These are phyloP conservation scores for Aspergillus sp. DNA, from an alignment of 2,329 filamentous ascomycete genomes.

Conservation along the genomic window DNA sequence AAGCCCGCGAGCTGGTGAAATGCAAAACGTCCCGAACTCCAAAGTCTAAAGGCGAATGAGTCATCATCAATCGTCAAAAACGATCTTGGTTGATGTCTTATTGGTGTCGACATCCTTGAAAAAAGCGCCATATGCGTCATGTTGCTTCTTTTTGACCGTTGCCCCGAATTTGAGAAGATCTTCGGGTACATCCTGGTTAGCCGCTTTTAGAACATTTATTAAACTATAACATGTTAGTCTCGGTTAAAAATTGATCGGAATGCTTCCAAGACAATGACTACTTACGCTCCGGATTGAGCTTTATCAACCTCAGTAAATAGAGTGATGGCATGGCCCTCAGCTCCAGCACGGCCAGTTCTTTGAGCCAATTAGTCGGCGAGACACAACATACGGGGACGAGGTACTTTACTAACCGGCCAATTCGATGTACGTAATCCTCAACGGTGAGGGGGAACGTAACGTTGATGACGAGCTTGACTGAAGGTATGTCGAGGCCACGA, in stretches of 20 bases:
- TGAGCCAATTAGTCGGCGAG: constrained; percentile 14
- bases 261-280: constrained; percentile 30
- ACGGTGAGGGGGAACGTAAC: constrained; percentile 93
- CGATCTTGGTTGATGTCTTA: constrained; percentile 88
- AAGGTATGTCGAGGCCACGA: constrained; percentile 89
- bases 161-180: constrained; percentile 93
- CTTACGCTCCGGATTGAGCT: constrained; percentile 81
- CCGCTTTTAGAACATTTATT: constrained; percentile 93
- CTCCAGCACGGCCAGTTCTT: constrained; percentile 88
- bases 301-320: constrained; percentile 97
- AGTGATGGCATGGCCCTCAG: constrained; percentile 84
- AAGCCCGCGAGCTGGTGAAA: constrained; percentile 22
- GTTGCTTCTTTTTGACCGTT: constrained; percentile 98
- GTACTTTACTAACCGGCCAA: constrained; percentile 59
- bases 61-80: constrained; percentile 65
- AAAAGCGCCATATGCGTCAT: constrained; percentile 92
- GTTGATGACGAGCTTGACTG: constrained; percentile 93
- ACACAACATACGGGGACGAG: not conserved
- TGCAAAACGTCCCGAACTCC: constrained; percentile 17
- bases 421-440: constrained; percentile 96
- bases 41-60: constrained; percentile 24
- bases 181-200: constrained; percentile 86
- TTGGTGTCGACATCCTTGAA: constrained; percentile 86
- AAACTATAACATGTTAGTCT: constrained; percentile 56
- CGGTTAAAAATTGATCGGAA: not conserved